These are phyloP conservation scores for Crassisporium funariophilum DNA, from an alignment of 768 basidiomycete genomes.

Conservation along the genomic window DNA sequence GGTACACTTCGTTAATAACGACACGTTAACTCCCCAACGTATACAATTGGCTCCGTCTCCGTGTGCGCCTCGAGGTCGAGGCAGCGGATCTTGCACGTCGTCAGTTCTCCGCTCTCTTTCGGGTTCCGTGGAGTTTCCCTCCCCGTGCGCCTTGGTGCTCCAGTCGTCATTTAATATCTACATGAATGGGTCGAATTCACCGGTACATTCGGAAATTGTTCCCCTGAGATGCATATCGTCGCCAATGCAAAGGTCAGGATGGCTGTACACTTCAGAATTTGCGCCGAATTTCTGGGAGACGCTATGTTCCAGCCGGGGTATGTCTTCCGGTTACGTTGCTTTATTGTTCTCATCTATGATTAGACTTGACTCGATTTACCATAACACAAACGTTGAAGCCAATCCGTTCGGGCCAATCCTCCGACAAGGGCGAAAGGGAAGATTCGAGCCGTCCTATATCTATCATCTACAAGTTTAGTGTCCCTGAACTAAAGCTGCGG, in stretches of 20 bases:
- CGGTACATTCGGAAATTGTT: constrained; percentile 48
- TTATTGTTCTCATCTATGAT: background rate
- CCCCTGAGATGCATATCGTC: constrained; percentile 28
- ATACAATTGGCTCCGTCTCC: constrained; percentile 23
- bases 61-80: constrained; percentile 3
- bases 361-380: constrained; percentile 54
- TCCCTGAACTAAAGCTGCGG: constrained; percentile 1
- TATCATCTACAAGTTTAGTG: constrained; percentile 24
- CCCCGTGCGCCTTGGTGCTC: constrained; percentile 42
- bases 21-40: constrained; percentile 15
- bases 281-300: constrained; percentile 54
- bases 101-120: constrained; percentile 14
- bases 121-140: constrained; percentile 47
- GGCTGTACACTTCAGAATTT: constrained; percentile 48
- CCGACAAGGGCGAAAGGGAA: background rate
- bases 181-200: constrained; percentile 32
- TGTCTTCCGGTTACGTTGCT: constrained; percentile 10
- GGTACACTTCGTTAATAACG: constrained; percentile 21
- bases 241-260: constrained; percentile 24
- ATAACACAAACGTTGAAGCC: constrained; percentile 50
- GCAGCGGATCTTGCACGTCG: background rate
- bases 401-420: constrained; percentile 1
- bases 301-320: constrained; percentile 47
- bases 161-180: constrained; percentile 50
- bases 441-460: constrained; percentile 14